Evolutionary conservation across 1,284 basidiomycete genomes (phyloP).

Genomic region (Trichosporon inkin): DNA sequence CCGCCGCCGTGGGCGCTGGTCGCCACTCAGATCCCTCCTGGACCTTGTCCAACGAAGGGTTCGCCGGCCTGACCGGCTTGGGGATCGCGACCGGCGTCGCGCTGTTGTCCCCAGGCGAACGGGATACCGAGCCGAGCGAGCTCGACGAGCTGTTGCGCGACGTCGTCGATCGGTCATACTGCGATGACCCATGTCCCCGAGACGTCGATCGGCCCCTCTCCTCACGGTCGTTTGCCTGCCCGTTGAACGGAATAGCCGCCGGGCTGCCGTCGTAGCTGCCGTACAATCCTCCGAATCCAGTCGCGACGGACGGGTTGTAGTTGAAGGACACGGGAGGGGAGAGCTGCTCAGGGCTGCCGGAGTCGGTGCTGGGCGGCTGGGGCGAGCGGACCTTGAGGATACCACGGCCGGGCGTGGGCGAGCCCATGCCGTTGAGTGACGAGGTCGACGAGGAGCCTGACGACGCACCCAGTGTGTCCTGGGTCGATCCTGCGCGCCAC

Average conservation of each 20-base stretch:
- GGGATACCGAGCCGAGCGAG: slow-evolving; percentile 18
- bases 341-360: slow-evolving; percentile 24
- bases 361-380: slow-evolving; percentile 20
- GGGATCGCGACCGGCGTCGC: slow-evolving; percentile 8
- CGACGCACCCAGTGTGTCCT: slow-evolving; percentile 2
- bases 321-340: slow-evolving; percentile 44
- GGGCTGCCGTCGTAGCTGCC: slow-evolving; percentile 21
- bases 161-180: slow-evolving; percentile 31
- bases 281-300: slow-evolving; percentile 48
- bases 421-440: slow-evolving; percentile 31
- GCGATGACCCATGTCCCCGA: slow-evolving; percentile 28
- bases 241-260: slow-evolving; percentile 4
- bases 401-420: slow-evolving; percentile 34
- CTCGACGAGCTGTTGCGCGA: slow-evolving; percentile 31
- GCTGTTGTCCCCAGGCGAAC: slow-evolving; percentile 19
- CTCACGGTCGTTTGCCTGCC: slow-evolving; percentile 14
- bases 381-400: slow-evolving; percentile 46
- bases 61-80: background rate
- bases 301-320: slow-evolving; percentile 50
- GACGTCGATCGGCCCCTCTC: slow-evolving; percentile 37
- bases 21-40: slow-evolving; percentile 26
- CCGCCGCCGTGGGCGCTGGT: slow-evolving; percentile 6
- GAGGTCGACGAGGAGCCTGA: slow-evolving; percentile 29
- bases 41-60: slow-evolving; percentile 28
- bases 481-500: slow-evolving; percentile 41